Base-by-base conservation (phyloP, 352 stramenopile species). In the Blastocystis sp. region DNA sequence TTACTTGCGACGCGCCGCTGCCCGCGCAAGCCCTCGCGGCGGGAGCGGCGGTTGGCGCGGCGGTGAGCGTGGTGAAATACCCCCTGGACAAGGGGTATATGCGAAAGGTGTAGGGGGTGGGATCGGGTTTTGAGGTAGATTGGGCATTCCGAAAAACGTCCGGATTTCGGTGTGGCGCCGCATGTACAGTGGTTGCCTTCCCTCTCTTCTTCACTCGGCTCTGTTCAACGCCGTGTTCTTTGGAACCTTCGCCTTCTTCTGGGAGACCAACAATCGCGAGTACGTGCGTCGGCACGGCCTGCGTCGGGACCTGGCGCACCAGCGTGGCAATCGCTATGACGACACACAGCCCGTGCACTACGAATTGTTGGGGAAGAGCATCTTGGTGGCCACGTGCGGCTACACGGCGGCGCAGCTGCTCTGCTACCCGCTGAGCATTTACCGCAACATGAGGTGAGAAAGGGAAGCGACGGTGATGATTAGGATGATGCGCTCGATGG, bases 201-300 rank as follows among this genome's bases (percentile, higher is more conserved):
- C 57, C 43, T 64, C 71, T 7, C 9, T 81, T 21, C 4, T 64
- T 24, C 71, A 81, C 40, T 11, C 19, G 6, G n/a, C 48, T 4
- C 57, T 81, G 7, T 66, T 81, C n/a, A 81, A 81, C 24, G 71
- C 71, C 7, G 7, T 81, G 40, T 81, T 81, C 48, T 81, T 81
- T 9, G 71, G 71, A 7, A 38, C 40, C 17, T 81, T 81, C 57
- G 38, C 45, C 14, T 65, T 66, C 24, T 65, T 81, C 21, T 81
- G 71, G 71, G 10, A 43, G 21, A 6, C 24, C 1, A 81, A 65
- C 17, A 81, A 81, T 42, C 6, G 7, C 4, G 38, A 24, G 28
- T 81, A 66, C 28, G 11, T 60, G 11, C 71, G 59, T 2, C 28
- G 66, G 7, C 42, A 43, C 48, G 71, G 71, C 28, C 28, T 81